Evolutionary conservation across 2,329 filamentous ascomycete genomes (phyloP), one percentile per base, ranked within the genome.

Genomic region (Diaporthe destruens): DNA sequence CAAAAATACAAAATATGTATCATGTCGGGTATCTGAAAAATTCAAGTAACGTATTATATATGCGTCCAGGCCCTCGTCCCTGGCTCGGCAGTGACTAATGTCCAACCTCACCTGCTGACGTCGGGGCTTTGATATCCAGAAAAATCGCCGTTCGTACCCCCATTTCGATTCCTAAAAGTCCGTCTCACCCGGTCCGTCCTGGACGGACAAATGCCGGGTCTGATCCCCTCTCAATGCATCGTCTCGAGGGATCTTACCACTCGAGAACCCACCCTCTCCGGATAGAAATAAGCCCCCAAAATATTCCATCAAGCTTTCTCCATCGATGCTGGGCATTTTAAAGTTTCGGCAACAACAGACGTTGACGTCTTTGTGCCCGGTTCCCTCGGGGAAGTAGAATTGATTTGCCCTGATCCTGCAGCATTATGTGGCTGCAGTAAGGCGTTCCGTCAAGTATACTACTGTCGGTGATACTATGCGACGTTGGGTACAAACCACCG

Each of bases 21-120:
- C 69, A 34, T 70, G 67, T 59, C 70, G 71, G 72, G 72, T 72
- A 74, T 72, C 72, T 72, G 69, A 68, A 63, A 70, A 72, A 12
- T 65, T 51, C 61, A 65, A 65, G 61, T 51, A 72, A 49, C 59
- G 51, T 72, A 74, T 72, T 72, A 74, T 72, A 72, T 74, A 72
- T 70, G 69, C 63, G 71, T 69, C 55, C 71, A 72, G 66, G 57
- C 54, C 44, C 49, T 53, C 44, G 36, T 71, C 34, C 55, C 55
- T 49, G 39, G 65, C 69, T 69, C 56, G 49, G 57, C 47, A 69
- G 39, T 56, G 66, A 69, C 44, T 57, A 57, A 69, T 71, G 59
- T 66, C 36, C 69, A 53, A 53, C 69, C 32, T 63, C 57, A 47
- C 29, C 32, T 66, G 25, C 59, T 66, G 36, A 47, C 51, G 61